Base-by-base conservation (phyloP, 192 early-diverging fungal genomes). In the Coemansia sp. region DNA sequence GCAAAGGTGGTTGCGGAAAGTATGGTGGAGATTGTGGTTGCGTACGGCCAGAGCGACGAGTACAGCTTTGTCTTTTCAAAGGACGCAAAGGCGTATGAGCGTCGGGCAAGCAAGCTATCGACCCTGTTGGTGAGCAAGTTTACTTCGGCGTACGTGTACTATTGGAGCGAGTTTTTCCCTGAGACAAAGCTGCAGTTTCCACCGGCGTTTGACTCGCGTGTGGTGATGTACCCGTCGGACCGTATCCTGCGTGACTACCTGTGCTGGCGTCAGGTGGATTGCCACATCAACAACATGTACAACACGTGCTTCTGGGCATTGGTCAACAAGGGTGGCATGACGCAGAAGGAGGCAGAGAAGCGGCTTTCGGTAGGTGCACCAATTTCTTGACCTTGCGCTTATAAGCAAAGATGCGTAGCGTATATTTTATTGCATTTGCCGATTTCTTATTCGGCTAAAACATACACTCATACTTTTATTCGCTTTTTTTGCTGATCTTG, bases 221-320 rank as follows among this genome's bases (percentile, higher is more conserved):
- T 87, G 8, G 95, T 99, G 6, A 77, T 84, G 32, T 99, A 99
- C 73, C 97, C 97, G 17, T 85, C 85, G 2, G 85, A 89, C 38
- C 66, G 88, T 49, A 92, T 91, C 52, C 60, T 99, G 63, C 86
- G 90, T 67, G 97, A 99, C 80, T 99, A 99, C 75, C 82, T 99
- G 60, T 76, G 83, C 50, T 99, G 97, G 97, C 80, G 97, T 30
- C 96, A 97, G 70, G 96, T 89, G 16, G 95, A 97, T 69, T 96
- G 93, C 65, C 94, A 94, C 69, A 94, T 95, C 76, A 95, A 95
- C 80, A 95, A 95, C 69, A 71, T 95, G 63, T 99, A 97, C 83
- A 99, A 99, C 76, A 99, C 97, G 3, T 86, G 89, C 7, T 97
- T 96, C 72, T 97, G 96, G 95, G 78, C 86, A 10, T 73, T 99